A percentile compares a stretch with the other conserved stretches of the same genome.
Conservation (phyloP, 192 early-diverging fungal genomes). For the Funneliformis geosporum region DNA sequence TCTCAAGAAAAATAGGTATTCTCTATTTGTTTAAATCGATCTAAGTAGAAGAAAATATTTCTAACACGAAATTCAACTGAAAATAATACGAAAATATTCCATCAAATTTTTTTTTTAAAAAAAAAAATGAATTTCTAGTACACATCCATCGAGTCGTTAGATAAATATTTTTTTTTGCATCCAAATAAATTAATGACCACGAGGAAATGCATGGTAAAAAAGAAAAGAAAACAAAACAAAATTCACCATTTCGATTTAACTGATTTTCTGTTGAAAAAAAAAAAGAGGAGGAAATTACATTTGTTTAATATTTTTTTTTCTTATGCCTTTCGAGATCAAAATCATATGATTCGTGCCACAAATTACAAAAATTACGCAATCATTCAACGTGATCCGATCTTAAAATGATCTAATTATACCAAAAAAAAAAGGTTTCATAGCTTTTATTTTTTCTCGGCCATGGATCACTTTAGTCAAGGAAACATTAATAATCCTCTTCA, state of each 20-base stretch:
- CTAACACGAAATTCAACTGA: no score
- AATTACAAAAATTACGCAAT: background rate
- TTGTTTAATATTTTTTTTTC: background rate
- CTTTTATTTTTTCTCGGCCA: no score
- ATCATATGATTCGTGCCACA: background rate
- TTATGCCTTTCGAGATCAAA: background rate
- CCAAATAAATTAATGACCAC: background rate
- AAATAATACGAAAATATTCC: no score
- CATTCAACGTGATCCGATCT: no score
- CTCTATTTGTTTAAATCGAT: background rate
- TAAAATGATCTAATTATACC: no score
- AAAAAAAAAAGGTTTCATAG: no score
- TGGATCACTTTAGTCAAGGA: no score
- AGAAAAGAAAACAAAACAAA: background rate
- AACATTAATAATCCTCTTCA: no score
- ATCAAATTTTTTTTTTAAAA: no score
- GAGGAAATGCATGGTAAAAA: background rate
- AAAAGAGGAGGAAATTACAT: background rate
- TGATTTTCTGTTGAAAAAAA: background rate
- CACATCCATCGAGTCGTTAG: background rate
- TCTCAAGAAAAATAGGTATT: background rate
- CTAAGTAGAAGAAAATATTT: no score
- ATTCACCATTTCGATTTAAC: constrained; percentile 1
- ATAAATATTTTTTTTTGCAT: background rate
- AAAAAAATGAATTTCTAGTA: background rate